Evolutionary conservation across 1,284 basidiomycete species (phyloP).

Genomic region (Hypsizygus ulmarius): DNA sequence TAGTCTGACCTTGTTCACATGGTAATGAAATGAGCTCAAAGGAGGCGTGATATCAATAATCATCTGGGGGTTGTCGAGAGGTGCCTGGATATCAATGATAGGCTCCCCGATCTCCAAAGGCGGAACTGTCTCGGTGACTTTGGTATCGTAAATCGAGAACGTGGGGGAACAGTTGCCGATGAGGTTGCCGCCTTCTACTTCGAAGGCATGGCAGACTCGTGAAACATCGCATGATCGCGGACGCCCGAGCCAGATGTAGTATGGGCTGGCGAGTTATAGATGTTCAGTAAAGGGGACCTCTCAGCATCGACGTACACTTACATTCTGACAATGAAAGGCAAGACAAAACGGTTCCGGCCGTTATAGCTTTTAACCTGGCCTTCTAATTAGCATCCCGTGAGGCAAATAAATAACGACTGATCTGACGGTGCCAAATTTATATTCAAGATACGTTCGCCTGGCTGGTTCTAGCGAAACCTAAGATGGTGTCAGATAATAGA

Average conservation of each 20-base stretch:
- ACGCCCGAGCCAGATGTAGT: constrained; percentile 80
- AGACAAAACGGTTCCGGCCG: constrained; percentile 69
- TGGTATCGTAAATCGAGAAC: constrained; percentile 30
- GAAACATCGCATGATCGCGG: constrained; percentile 65
- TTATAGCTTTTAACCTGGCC: constrained; percentile 63
- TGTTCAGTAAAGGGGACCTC: not conserved
- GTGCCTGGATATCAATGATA: constrained; percentile 24
- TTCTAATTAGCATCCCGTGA: constrained; percentile 1
- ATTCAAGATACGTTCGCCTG: constrained; percentile 74
- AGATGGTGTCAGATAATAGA: not conserved
- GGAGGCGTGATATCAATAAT: constrained; percentile 56
- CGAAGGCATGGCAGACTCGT: constrained; percentile 61
- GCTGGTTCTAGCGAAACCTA: constrained; percentile 57
- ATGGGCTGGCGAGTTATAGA: constrained; percentile 40
- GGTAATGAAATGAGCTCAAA: constrained; percentile 76
- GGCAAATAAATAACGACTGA: constrained; percentile 3
- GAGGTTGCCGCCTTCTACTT: constrained; percentile 69
- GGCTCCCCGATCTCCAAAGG: constrained; percentile 44
- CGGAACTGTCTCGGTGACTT: constrained; percentile 33
- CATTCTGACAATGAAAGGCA: constrained; percentile 71
- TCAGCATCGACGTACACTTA: constrained; percentile 21
- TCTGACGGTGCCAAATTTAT: constrained; percentile 71
- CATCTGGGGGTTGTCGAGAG: constrained; percentile 22
- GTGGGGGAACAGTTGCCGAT: constrained; percentile 51
- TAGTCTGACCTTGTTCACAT: constrained; percentile 49